Evolutionary conservation across 1,284 basidiomycete species (phyloP).

Genomic region (Sanghuangporus weigelae): DNA sequence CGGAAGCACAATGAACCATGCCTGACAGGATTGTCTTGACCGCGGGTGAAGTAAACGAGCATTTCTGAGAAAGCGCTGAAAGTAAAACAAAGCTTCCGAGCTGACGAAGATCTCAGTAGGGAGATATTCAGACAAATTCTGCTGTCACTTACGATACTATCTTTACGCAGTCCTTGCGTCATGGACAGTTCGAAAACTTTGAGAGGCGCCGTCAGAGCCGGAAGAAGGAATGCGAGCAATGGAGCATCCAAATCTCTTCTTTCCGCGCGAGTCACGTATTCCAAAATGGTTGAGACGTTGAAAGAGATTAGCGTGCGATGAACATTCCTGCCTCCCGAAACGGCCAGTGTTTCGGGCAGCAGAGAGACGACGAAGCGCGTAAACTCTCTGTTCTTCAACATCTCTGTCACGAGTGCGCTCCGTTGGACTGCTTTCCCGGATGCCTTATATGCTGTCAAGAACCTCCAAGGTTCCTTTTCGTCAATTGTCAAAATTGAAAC

Average conservation of each 20-base stretch:
- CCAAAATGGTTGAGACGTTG: conserved; percentile 77
- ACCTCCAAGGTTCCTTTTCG: conserved; percentile 47
- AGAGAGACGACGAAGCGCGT: conserved; percentile 67
- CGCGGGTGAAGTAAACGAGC: conserved; percentile 48
- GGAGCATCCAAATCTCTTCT: conserved; percentile 55
- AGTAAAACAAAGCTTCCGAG: conserved; percentile 72
- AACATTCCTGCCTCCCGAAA: conserved; percentile 24
- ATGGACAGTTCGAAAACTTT: conserved; percentile 28
- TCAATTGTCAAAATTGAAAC: conserved; percentile 79
- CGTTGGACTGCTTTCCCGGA: conserved; percentile 70
- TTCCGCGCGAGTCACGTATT: conserved; percentile 58
- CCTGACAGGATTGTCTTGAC: conserved; percentile 51
- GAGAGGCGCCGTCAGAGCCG: conserved; percentile 56
- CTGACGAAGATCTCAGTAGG: conserved; percentile 30
- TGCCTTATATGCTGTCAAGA: conserved; percentile 73
- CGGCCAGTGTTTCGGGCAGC: conserved; percentile 51
- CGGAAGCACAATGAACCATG: conserved; percentile 45
- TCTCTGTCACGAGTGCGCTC: conserved; percentile 63
- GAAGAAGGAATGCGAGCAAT: conserved; percentile 53
- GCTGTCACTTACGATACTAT: conserved; percentile 45
- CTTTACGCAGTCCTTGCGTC: conserved; percentile 32
- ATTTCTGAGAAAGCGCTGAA: conserved; percentile 60
- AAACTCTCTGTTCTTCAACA: conserved; percentile 67
- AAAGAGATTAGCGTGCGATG: conserved; percentile 82
- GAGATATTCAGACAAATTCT: not conserved